Percentiles rank a stretch among this genome's conserved stretches.
These are phyloP conservation scores for Hyaloscypha finlandica DNA, from an alignment of 495 filamentous ascomycete genomes.

Conservation along the genomic window DNA sequence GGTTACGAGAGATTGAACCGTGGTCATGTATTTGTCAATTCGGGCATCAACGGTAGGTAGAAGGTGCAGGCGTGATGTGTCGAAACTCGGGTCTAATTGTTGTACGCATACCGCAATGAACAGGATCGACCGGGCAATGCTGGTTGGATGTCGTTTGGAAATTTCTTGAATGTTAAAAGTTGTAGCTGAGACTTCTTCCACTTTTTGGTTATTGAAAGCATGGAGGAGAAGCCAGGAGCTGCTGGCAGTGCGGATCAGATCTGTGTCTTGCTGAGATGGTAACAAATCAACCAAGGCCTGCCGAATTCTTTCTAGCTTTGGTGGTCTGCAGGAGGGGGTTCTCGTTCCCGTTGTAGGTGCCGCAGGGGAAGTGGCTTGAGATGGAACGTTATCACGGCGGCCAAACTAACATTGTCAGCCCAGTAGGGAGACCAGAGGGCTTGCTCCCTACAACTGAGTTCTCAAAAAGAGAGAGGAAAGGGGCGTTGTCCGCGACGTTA, in stretches of 20 bases:
- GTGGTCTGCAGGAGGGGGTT: conserved; percentile 26
- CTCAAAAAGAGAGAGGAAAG: conserved; percentile 32
- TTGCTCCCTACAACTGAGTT: conserved; percentile 23
- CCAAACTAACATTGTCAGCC: conserved; percentile 30
- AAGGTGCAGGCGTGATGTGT: conserved; percentile 34
- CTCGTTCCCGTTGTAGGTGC: conserved; percentile 27
- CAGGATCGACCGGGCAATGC: conserved; percentile 48
- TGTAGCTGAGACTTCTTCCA: conserved; percentile 30
- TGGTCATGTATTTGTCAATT: conserved; percentile 40
- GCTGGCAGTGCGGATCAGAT: conserved; percentile 35
- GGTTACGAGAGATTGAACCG: conserved; percentile 43
- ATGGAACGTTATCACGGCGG: conserved; percentile 26
- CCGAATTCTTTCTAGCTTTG: conserved; percentile 37
- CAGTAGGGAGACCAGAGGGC: conserved; percentile 8
- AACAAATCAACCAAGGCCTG: conserved; percentile 35
- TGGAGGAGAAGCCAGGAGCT: conserved; percentile 37
- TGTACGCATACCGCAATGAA: conserved; percentile 51
- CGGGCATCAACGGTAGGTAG: conserved; percentile 35
- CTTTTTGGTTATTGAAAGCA: conserved; percentile 33
- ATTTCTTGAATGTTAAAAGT: conserved; percentile 36
- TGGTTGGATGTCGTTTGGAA: conserved; percentile 42
- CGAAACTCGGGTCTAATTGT: conserved; percentile 39
- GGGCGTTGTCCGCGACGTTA: conserved; percentile 20
- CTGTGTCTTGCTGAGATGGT: conserved; percentile 42
- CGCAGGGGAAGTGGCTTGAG: conserved; percentile 20